Evolutionary conservation across 2,329 filamentous ascomycete species (phyloP), one percentile per base, ranked within the genome.

Genomic region (Trichoderma endophyticum): DNA sequence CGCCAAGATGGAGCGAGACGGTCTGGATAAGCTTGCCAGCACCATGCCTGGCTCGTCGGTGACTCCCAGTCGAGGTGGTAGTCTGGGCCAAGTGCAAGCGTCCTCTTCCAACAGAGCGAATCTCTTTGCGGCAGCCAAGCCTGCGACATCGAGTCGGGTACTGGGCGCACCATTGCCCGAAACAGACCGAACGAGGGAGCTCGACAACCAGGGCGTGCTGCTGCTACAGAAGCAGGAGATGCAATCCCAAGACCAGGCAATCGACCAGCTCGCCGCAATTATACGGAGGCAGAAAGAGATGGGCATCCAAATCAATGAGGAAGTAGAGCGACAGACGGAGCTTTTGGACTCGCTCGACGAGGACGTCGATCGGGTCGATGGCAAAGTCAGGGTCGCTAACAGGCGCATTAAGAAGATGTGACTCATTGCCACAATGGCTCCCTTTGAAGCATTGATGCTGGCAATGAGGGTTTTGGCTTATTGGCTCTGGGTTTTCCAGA

Each of bases 271-370:
- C 70, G 86, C 88, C 2, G 89, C 88, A 74, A 90, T 93, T 62
- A 90, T 95, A 61, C 84, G 90, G 62, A 84, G 91, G 72, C 91
- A 95, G 83, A 91, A 88, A 78, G 91, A 94, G 81, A 93, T 95
- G 88, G 93, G 93, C 0, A 83, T 93, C 61, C 87, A 90, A 71
- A 95, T 96, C 77, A 88, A 93, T 74, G 87, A 90, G 64, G 93
- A 95, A 83, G 86, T 95, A 71, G 87, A 90, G 68, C 81, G 88
- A 75, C 92, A 95, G 83, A 92, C 89, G 70, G 86, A 89, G 79
- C 88, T 94, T 87, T 83, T 96, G 34, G 87, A 89, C 14, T 81
- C 89, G 75, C 79, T 94, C 73, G 90, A 91, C 74, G 84, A 89
- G 70, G 91, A 94, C 80, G 86, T 87, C 3, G 89, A 91, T 73